Evolutionary conservation across 2,329 filamentous ascomycete species (phyloP).

Genomic region (Thyridium curvatum): DNA sequence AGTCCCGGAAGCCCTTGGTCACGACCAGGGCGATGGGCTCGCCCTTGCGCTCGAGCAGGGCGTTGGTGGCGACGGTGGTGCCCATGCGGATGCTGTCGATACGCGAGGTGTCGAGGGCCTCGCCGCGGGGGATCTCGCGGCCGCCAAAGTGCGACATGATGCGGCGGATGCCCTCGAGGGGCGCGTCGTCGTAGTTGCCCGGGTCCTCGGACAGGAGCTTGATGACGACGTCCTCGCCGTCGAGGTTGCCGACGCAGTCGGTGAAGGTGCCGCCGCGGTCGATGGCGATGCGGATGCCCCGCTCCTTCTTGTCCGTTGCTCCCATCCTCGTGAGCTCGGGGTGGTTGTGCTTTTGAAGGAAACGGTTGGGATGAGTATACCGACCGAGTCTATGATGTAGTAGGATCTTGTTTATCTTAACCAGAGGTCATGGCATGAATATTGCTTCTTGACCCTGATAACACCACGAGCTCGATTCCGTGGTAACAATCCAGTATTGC

Average conservation of each 20-base stretch:
- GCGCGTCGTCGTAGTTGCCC: constrained; percentile 83
- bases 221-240: constrained; percentile 25
- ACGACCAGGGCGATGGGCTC: constrained; percentile 84
- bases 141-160: constrained; percentile 73
- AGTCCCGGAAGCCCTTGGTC: constrained; percentile 83
- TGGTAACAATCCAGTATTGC: too few relatives aligned
- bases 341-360: not conserved
- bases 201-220: constrained; percentile 80
- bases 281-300: constrained; percentile 70
- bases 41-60: constrained; percentile 82
- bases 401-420: too few relatives aligned
- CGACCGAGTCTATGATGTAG: too few relatives aligned
- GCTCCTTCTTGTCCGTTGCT: constrained; percentile 24
- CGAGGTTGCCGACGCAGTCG: constrained; percentile 80
- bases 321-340: too few relatives aligned
- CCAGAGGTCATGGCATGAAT: too few relatives aligned
- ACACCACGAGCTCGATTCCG: too few relatives aligned
- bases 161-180: constrained; percentile 82
- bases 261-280: constrained; percentile 85
- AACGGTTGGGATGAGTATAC: too few relatives aligned
- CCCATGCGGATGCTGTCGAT: constrained; percentile 95
- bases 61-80: constrained; percentile 91
- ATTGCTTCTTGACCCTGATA: too few relatives aligned
- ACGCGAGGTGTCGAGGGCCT: constrained; percentile 71
- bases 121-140: constrained; percentile 70